Base-by-base conservation (phyloP, 805 yeast species). In the Yarrowia deformans region DNA sequence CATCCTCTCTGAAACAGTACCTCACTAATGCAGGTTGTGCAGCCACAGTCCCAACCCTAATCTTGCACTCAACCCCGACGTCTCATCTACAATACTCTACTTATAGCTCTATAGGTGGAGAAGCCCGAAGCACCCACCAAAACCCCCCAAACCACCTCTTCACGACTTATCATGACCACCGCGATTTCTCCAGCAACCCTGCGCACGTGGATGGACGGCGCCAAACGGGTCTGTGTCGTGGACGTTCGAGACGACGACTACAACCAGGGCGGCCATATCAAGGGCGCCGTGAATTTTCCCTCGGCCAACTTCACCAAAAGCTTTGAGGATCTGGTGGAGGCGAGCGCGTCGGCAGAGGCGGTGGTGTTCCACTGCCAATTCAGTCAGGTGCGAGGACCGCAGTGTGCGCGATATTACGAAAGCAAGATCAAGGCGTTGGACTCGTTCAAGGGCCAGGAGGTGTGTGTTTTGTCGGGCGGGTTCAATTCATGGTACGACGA, bases 351-450 rank as follows among this genome's bases (percentile, higher is more conserved):
- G n/a, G 69, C 73, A 8, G 79, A 82, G 52, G 87, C 84, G 68
- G 85, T 92, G 0, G 89, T 95, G 0, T 95, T 94, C 79, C 97
- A 95, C 77, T 94, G 99, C 78, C 93, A 93, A 37, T 82, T 90
- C 39, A 89, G 96, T 3, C 98, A 95, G 78, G 96, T 89, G 70
- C 81, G 99, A 67, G 98, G 98, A 0, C 98, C 98, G 0, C 81
- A 90, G 3, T 85, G 97, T 3, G 93, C 98, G 0, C 79, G 88
- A 78, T 81, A 81, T 73, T 89, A 90, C 73, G 74, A 83, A 71
- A 78, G 88, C 69, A 81, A 82, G 72, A 63, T 48, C 46, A 52
- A 32, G 40, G 48, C 29, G 8, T 79, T 55, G 34, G 74, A 76
- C 40, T 77, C 79, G 2, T 63, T 48, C 48, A 74, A 77, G 8